A percentile compares a stretch with the other conserved stretches of the same genome.
Evolutionary conservation across 306 rosid genomes (phyloP).

Genomic region (Casuarina cunninghamiana): DNA sequence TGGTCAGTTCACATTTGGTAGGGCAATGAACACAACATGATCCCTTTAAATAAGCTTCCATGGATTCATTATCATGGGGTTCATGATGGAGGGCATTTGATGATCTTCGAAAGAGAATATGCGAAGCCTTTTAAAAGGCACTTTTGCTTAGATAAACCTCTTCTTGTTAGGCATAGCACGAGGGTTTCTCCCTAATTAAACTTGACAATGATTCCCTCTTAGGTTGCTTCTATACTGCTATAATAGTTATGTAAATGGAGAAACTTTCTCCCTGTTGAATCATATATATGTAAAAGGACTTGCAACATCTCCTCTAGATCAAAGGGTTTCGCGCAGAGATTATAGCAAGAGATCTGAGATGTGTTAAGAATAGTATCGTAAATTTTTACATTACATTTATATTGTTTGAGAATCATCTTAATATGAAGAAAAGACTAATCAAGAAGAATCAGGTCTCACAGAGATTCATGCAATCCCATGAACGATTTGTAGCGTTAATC

Average conservation of each 20-base stretch:
- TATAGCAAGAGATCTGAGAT: too few species aligned
- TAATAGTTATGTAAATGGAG: background rate
- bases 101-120: slow-evolving; percentile 31
- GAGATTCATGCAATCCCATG: too few species aligned
- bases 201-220: background rate
- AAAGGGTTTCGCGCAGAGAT: too few species aligned
- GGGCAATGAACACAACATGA: slow-evolving; percentile 55
- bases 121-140: slow-evolving; percentile 55
- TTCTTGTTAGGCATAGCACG: background rate
- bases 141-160: slow-evolving; percentile 43
- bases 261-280: background rate
- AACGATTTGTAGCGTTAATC: too few species aligned
- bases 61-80: slow-evolving; percentile 86
- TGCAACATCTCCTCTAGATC: background rate
- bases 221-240: background rate
- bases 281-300: background rate
- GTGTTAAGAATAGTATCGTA: too few species aligned
- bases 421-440: too few species aligned
- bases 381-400: too few species aligned
- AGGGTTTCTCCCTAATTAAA: background rate
- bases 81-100: slow-evolving; percentile 56
- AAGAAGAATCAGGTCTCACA: too few species aligned
- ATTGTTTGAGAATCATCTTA: too few species aligned
- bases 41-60: slow-evolving; percentile 53
- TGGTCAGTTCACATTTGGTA: slow-evolving; percentile 76